These are phyloP conservation scores for Petasospora fabianii DNA, from an alignment of 1,139 yeast genomes.

Conservation along the genomic window DNA sequence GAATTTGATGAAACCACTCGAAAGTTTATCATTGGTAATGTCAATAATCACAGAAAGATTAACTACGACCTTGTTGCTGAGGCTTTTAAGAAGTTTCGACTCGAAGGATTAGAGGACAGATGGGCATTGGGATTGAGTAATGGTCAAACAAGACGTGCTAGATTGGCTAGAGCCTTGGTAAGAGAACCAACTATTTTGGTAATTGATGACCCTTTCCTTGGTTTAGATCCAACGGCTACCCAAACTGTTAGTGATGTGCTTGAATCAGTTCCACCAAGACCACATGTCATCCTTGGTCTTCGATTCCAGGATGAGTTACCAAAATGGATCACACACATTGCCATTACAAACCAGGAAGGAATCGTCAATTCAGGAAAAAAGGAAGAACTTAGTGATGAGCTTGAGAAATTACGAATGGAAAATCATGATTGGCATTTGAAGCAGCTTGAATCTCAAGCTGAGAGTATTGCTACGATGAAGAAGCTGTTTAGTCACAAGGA, in stretches of 20 bases:
- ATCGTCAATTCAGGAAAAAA: conserved; percentile 46
- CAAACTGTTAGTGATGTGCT: conserved; percentile 53
- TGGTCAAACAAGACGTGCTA: conserved; percentile 89
- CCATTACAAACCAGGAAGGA: conserved; percentile 55
- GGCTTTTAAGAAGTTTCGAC: conserved; percentile 48
- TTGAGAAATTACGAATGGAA: conserved; percentile 30
- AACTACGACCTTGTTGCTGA: conserved; percentile 36
- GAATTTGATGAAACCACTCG: conserved; percentile 76
- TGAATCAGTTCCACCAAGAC: conserved; percentile 33
- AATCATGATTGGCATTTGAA: conserved; percentile 22
- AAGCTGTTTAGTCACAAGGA: conserved; percentile 17
- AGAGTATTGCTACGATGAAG: conserved; percentile 23
- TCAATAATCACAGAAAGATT: conserved; percentile 28
- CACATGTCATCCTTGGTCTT: conserved; percentile 64
- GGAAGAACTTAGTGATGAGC: conserved; percentile 30
- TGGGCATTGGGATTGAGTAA: conserved; percentile 89
- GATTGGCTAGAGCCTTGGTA: conserved; percentile 73
- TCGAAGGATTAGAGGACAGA: conserved; percentile 55
- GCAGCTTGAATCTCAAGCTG: conserved; percentile 20
- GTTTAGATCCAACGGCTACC: conserved; percentile 78
- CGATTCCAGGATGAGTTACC: conserved; percentile 76
- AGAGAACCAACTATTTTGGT: conserved; percentile 61
- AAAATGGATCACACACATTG: conserved; percentile 71
- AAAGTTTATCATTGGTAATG: conserved; percentile 46
- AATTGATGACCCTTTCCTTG: conserved; percentile 89